Evolutionary conservation across 225 moss, liverwort and hornwort species (phyloP).

Genomic region (Antitrichia curtipendula): DNA sequence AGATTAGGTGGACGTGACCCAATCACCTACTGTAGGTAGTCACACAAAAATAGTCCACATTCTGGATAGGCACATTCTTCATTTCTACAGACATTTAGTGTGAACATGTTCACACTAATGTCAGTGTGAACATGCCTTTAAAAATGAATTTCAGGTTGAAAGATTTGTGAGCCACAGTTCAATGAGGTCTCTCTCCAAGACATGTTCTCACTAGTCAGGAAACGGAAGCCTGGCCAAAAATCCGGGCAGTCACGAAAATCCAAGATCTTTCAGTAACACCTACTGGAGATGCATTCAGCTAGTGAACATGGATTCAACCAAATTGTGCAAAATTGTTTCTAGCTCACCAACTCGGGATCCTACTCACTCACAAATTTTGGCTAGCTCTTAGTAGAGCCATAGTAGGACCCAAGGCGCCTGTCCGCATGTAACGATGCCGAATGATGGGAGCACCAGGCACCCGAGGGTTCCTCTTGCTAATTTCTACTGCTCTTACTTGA

Average conservation of each 20-base stretch:
- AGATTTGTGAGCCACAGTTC: neutral
- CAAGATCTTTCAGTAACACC: neutral
- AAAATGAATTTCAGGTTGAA: neutral
- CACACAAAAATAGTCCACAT: neutral
- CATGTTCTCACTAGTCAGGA: neutral
- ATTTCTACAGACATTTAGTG: neutral
- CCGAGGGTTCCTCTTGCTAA: neutral
- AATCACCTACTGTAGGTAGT: neutral
- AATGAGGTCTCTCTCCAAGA: neutral
- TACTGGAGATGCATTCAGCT: neutral
- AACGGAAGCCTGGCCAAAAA: neutral
- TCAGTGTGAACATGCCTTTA: neutral
- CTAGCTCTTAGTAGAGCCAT: conserved; percentile 41
- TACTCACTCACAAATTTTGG: conserved; percentile 18
- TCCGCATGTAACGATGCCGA: conserved; percentile 43
- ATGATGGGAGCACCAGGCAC: conserved; percentile 25
- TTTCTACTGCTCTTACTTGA: neutral
- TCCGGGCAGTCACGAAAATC: neutral
- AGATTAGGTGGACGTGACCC: no score
- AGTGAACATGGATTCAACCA: neutral
- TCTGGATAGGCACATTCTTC: neutral
- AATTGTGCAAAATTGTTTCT: neutral
- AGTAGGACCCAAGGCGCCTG: conserved; percentile 51
- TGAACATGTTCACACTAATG: no score
- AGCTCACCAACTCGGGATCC: neutral